Evolutionary conservation across 2,329 filamentous ascomycete genomes (phyloP).

Genomic region (Laburnicola sp.): DNA sequence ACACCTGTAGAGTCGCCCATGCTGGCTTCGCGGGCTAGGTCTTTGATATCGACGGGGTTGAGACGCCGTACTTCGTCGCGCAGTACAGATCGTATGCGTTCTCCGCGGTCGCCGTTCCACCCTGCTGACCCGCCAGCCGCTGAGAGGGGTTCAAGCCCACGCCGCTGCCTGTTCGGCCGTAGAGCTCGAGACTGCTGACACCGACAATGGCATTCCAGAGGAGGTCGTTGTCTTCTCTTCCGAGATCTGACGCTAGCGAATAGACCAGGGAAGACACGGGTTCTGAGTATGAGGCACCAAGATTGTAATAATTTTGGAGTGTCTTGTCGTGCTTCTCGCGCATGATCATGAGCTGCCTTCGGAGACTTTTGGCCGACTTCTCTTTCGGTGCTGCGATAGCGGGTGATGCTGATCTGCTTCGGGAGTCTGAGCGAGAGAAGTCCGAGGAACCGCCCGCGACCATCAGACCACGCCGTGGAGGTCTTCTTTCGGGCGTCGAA

Average conservation of each 20-base stretch:
- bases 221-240: slow-evolving; percentile 93
- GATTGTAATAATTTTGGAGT: slow-evolving; percentile 79
- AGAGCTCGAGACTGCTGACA: slow-evolving; percentile 90
- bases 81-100: slow-evolving; percentile 80
- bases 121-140: slow-evolving; percentile 61
- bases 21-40: slow-evolving; percentile 62
- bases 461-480: slow-evolving; percentile 61
- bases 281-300: slow-evolving; percentile 89
- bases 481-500: slow-evolving; percentile 66
- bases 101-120: slow-evolving; percentile 81
- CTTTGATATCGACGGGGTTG: slow-evolving; percentile 72
- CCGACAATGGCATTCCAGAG: slow-evolving; percentile 95
- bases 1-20: slow-evolving; percentile 72
- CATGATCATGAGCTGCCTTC: slow-evolving; percentile 73
- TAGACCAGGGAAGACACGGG: slow-evolving; percentile 94
- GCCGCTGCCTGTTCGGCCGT: slow-evolving; percentile 81
- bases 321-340: slow-evolving; percentile 75
- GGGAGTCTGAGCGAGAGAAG: slow-evolving; percentile 46
- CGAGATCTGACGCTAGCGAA: slow-evolving; percentile 89
- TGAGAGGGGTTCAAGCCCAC: slow-evolving; percentile 65
- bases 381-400: slow-evolving; percentile 52
- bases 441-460: slow-evolving; percentile 43
- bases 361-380: slow-evolving; percentile 71
- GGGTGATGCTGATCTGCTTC: slow-evolving; percentile 42
- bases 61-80: slow-evolving; percentile 92